phyloP scores from a whole-genome alignment of 352 stramenopile genomes.

The Plasmopara muralis region DNA sequence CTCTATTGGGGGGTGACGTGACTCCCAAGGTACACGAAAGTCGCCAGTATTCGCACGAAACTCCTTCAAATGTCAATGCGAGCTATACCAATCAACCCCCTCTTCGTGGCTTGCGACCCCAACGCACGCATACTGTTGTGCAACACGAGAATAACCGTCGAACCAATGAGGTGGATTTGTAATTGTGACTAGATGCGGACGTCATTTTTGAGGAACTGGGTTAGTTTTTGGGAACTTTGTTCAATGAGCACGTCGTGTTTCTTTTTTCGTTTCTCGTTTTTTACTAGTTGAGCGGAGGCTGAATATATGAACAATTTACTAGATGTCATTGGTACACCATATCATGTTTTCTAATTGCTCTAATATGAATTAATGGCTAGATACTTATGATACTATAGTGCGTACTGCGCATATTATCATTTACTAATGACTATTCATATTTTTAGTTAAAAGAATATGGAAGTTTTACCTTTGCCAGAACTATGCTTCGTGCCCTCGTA shows the following conservation, averaged over 20 bases:
- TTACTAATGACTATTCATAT: too few species aligned
- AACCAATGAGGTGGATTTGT: slow-evolving; percentile 46
- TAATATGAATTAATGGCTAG: too few species aligned
- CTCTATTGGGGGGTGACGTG: slow-evolving; percentile 32
- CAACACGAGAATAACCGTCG: slow-evolving; percentile 24
- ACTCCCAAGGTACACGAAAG: slow-evolving; percentile 25
- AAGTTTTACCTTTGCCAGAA: not conserved
- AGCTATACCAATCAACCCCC: slow-evolving; percentile 14
- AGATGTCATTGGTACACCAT: too few species aligned
- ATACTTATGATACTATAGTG: too few species aligned
- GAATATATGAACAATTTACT: too few species aligned
- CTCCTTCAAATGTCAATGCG: slow-evolving; percentile 19
- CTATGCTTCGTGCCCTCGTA: slow-evolving; percentile 10
- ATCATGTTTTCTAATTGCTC: too few species aligned
- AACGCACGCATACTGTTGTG: slow-evolving; percentile 23
- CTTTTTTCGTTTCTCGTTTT: not conserved
- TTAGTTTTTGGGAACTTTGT: slow-evolving; percentile 24
- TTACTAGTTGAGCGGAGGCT: too few species aligned
- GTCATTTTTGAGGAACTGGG: slow-evolving; percentile 19
- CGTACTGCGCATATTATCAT: too few species aligned
- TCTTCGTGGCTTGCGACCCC: slow-evolving; percentile 17
- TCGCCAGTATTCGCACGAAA: slow-evolving; percentile 25
- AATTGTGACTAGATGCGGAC: slow-evolving; percentile 11
- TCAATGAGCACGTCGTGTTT: slow-evolving; percentile 25
- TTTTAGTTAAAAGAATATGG: too few species aligned